Conservation (phyloP, 345 rosid genomes). For the Bretschneidera sinensis region DNA sequence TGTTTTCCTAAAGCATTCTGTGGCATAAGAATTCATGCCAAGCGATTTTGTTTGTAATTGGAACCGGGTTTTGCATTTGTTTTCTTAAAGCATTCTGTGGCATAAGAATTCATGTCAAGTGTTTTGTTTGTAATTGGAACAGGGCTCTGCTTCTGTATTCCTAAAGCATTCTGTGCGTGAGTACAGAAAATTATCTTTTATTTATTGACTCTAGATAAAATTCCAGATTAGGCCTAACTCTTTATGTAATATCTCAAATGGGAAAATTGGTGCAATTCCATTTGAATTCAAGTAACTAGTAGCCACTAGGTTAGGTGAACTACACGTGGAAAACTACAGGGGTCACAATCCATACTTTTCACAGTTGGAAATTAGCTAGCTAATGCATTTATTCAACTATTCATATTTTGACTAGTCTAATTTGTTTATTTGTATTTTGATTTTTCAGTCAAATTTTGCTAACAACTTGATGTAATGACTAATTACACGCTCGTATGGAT, state of each 20-base stretch:
- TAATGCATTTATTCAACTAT: constrained; percentile 12
- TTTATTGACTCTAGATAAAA: constrained; percentile 14
- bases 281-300: constrained; percentile 43
- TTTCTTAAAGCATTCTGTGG: too few species aligned
- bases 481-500: constrained; percentile 19
- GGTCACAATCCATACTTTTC: constrained; percentile 43
- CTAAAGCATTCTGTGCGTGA: constrained; percentile 1
- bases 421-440: constrained; percentile 9
- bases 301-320: constrained; percentile 55
- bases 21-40: background rate
- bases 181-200: constrained; percentile 8
- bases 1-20: too few species aligned
- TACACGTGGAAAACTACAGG: constrained; percentile 69
- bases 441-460: constrained; percentile 22
- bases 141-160: background rate
- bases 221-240: constrained; percentile 46
- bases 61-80: background rate
- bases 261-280: constrained; percentile 34
- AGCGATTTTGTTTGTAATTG: background rate
- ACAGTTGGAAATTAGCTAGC: constrained; percentile 20
- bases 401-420: constrained; percentile 37
- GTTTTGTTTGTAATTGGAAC: background rate
- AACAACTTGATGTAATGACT: constrained; percentile 34
- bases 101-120: background rate
- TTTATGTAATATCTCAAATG: constrained; percentile 23